Evolutionary conservation across 1,284 basidiomycete genomes (phyloP), one percentile per base, ranked within the genome.

Genomic region (Moesziomyces aphidis): DNA sequence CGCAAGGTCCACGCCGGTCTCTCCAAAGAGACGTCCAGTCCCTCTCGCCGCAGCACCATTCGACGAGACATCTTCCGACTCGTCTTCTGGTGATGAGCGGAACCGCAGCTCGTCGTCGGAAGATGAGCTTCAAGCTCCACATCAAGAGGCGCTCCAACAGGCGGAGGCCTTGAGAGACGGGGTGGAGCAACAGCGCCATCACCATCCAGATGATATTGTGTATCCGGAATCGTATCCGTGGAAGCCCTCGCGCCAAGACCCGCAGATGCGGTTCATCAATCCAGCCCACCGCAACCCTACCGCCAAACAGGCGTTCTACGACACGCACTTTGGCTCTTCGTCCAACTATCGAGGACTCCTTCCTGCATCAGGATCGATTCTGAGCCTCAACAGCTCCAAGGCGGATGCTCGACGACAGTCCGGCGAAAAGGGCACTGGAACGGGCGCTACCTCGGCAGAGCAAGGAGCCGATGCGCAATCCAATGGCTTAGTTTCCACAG

Each of bases 221-320:
- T 73, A 52, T 34, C 71, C 65, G 10, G 61, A 63, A 2, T 24
- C 57, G 2, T 73, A 73, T 21, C 71, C 71, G 1, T 73, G 65
- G 65, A 61, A 61, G 31, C 65, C 65, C n/a, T 61, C 65, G 4
- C 47, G 31, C 17, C 56, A 55, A 19, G 44, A 64, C n/a, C 60
- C 61, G 1, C 60, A 63, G 24, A 50, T 48, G 1, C 61, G 50
- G 22, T 75, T 50, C 53, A 65, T 75, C n/a, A 42, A 66, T 31
- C 68, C 73, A 31, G 78, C 73, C 3, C 75, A 79, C 43, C 56
- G 77, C 23, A 77, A 78, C 34, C 73, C 77, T 0, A 78, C 77
- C 10, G 72, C 72, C n/a, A 78, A 73, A 46, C 77, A 79, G 48
- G 77, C 76, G 3, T 76, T 79, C 56, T 79, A 79, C 46, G 77